These are phyloP conservation scores for Trichoderma cornu-damae DNA, from an alignment of 2,329 filamentous ascomycete genomes.

Conservation along the genomic window DNA sequence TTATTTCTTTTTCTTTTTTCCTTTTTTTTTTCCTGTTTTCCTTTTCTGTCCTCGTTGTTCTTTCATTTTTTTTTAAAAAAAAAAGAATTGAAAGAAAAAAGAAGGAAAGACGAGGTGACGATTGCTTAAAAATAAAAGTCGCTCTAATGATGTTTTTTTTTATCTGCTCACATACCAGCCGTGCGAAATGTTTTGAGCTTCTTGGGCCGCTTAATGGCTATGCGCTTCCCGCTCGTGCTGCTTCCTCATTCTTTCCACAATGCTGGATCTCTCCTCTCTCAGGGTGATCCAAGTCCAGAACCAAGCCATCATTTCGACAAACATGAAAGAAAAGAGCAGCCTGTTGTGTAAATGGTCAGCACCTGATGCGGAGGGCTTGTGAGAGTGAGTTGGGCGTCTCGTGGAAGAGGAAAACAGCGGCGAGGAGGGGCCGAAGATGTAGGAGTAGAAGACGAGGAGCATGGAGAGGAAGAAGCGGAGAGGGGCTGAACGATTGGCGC, in stretches of 20 bases:
- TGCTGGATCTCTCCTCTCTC: constrained; percentile 54
- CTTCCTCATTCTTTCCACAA: constrained; percentile 38
- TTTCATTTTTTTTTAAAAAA: too few relatives aligned
- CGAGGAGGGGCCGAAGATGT: constrained; percentile 52
- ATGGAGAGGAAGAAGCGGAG: constrained; percentile 63
- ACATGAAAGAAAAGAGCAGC: constrained; percentile 77
- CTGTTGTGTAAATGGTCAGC: constrained; percentile 74
- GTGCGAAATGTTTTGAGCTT: not conserved
- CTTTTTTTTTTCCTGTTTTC: too few relatives aligned
- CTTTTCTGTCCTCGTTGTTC: too few relatives aligned
- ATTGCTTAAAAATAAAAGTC: not conserved
- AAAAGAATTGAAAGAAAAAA: too few relatives aligned
- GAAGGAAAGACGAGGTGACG: not conserved
- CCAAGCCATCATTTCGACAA: constrained; percentile 79
- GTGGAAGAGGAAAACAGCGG: constrained; percentile 28
- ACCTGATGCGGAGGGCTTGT: constrained; percentile 41
- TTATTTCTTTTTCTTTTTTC: not conserved
- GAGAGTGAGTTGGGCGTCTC: constrained; percentile 27
- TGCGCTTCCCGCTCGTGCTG: constrained; percentile 19
- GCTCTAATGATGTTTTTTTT: not conserved
- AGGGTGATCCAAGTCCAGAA: constrained; percentile 77
- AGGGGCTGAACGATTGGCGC: constrained; percentile 41
- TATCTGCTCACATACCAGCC: not conserved
- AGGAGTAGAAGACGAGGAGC: constrained; percentile 57
- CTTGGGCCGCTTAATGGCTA: not conserved